Conservation (phyloP, 768 basidiomycete species). For the Boletus pseudo-olivaceus region DNA sequence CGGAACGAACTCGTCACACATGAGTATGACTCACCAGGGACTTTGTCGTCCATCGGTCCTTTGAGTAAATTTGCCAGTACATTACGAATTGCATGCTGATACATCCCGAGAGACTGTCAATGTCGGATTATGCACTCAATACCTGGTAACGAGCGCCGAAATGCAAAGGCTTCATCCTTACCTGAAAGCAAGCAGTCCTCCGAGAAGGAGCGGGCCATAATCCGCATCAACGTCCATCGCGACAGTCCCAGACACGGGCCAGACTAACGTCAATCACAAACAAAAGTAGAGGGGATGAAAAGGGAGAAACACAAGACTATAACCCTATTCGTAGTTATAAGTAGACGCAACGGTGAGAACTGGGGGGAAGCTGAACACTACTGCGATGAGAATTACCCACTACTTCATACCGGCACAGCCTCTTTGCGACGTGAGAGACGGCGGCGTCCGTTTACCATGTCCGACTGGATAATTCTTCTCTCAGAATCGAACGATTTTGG, state of each 20-base stretch:
- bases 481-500: background rate
- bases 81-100: conserved; percentile 25
- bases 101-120: conserved; percentile 24
- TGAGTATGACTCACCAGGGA: conserved; percentile 12
- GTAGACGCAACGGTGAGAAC: conserved; percentile 1
- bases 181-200: conserved; percentile 23
- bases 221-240: background rate
- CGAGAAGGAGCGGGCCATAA: conserved; percentile 22
- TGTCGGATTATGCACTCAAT: background rate
- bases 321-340: conserved; percentile 1
- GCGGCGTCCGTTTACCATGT: no score
- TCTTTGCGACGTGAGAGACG: background rate
- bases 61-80: conserved; percentile 19
- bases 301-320: background rate
- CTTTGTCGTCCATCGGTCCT: conserved; percentile 17
- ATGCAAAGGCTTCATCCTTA: background rate
- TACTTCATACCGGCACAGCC: background rate
- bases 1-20: background rate
- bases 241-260: background rate
- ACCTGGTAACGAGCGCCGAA: background rate
- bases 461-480: background rate
- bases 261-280: background rate
- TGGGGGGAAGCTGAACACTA: background rate
- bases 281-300: background rate
- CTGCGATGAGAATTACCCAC: background rate